Evolutionary conservation across 1,139 yeast species (phyloP), one percentile per base, ranked within the genome.

Genomic region (Zygoascus hellenicus): DNA sequence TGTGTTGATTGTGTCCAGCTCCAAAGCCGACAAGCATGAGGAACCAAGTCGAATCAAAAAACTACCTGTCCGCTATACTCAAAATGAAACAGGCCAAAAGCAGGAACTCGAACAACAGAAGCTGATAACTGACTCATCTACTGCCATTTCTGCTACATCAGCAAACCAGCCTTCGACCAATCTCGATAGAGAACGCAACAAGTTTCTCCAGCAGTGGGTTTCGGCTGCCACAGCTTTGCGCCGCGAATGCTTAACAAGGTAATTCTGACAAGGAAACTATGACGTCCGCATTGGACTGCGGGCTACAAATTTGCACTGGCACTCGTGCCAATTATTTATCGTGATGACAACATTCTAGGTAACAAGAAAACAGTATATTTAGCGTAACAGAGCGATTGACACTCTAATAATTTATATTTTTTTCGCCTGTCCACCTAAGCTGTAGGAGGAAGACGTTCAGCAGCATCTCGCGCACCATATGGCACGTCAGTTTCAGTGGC

Each of bases 91-190:
- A n/a, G 53, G 50, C n/a, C 51, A 47, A 29, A 29, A 45, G 40
- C 47, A 51, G 38, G 48, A 49, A 33, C 34, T 41, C 5, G 55
- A 53, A 39, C 55, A 52, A 48, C 51, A 51, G 30, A 44, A 52
- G 5, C 32, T 53, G 29, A 50, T 52, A 9, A 43, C 48, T 16
- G 41, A 47, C 37, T 40, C 52, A 7, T 34, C 47, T 11, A 47
- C 38, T 9, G 51, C 37, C 14, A 15, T 38, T 35, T 28, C 29
- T n/a, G 38, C 19, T 2, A 35, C 47, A 5, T 35, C 39, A 3
- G 40, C 40, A 7, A 40, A 32, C 26, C 14, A 34, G 14, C 39
- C 35, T 16, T 14, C 15, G 2, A 16, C 37, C 2, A 32, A 35
- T 11, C 26, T 42, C 13, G 42, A 42, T 9, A 30, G 45, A 29